phyloP scores from a whole-genome alignment of 805 yeast species.

The Wickerhamiella siamensis region DNA sequence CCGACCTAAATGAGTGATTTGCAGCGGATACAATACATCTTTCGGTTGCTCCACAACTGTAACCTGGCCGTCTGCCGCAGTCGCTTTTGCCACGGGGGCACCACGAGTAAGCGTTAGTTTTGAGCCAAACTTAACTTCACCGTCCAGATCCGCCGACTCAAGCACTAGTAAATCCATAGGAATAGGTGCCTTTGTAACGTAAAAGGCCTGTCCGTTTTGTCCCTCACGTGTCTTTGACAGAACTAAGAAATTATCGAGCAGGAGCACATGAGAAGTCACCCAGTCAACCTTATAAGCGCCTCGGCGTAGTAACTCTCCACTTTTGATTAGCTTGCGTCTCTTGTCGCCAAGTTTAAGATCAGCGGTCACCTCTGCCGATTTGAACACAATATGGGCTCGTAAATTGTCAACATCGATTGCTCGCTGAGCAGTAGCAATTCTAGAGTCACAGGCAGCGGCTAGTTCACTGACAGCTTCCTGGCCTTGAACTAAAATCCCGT shows the following conservation, averaged over 20 bases:
- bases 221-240: constrained; percentile 26
- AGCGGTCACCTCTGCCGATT: constrained; percentile 30
- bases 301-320: constrained; percentile 46
- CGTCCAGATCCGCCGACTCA: constrained; percentile 31
- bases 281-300: constrained; percentile 54
- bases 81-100: constrained; percentile 1
- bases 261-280: constrained; percentile 35
- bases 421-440: constrained; percentile 48
- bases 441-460: constrained; percentile 45
- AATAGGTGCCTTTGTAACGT: constrained; percentile 27
- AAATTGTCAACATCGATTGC: constrained; percentile 40
- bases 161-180: constrained; percentile 44
- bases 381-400: constrained; percentile 41
- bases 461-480: constrained; percentile 39
- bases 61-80: background rate
- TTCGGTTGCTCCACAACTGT: constrained; percentile 1
- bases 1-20: constrained; percentile 25
- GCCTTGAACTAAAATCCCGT: constrained; percentile 36
- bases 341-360: constrained; percentile 40
- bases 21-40: constrained; percentile 24
- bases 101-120: constrained; percentile 11
- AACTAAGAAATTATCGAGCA: constrained; percentile 54
- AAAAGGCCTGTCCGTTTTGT: constrained; percentile 22
- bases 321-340: constrained; percentile 39
- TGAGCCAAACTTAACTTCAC: constrained; percentile 20